Percentiles rank a stretch among this genome's conserved stretches.
phyloP scores from a whole-genome alignment of 805 yeast genomes.

The Sungouiozyma ichnusensis region DNA sequence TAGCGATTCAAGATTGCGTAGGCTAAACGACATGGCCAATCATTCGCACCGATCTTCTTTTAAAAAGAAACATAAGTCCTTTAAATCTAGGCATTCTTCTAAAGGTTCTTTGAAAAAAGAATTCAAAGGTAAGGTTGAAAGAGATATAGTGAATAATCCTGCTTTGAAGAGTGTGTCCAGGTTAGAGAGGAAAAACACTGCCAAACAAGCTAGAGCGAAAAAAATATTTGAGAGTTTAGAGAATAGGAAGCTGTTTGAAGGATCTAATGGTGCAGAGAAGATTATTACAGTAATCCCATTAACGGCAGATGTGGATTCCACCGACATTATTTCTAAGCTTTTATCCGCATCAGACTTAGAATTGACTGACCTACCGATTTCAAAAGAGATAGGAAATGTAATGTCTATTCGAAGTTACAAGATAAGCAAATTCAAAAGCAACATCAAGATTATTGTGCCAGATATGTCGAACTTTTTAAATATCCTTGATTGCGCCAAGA shows the following conservation, averaged over 20 bases:
- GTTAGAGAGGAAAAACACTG: conserved; percentile 63
- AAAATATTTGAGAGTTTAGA: conserved; percentile 54
- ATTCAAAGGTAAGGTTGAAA: conserved; percentile 82
- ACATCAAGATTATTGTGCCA: conserved; percentile 62
- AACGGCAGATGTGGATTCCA: conserved; percentile 55
- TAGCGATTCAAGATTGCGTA: too few relatives aligned
- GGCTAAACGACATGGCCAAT: conserved; percentile 70
- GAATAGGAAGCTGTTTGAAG: conserved; percentile 66
- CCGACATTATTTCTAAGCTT: conserved; percentile 43
- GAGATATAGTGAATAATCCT: conserved; percentile 33
- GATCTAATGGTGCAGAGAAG: conserved; percentile 70
- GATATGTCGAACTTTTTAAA: conserved; percentile 54
- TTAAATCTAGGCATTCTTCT: conserved; percentile 84
- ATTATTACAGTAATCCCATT: conserved; percentile 73
- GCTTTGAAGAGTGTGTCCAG: conserved; percentile 30
- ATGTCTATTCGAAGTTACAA: conserved; percentile 45
- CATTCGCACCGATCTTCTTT: conserved; percentile 78
- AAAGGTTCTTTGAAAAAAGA: conserved; percentile 77
- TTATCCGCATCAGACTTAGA: conserved; percentile 33
- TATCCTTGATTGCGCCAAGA: conserved; percentile 75
- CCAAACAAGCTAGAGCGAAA: conserved; percentile 64
- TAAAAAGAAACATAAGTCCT: conserved; percentile 78
- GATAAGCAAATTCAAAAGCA: conserved; percentile 62
- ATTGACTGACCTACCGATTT: conserved; percentile 27
- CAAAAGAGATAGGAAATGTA: conserved; percentile 10